These are phyloP conservation scores for Trypanosoma boissoni DNA, from an alignment of 208 protist species.

Conservation along the genomic window DNA sequence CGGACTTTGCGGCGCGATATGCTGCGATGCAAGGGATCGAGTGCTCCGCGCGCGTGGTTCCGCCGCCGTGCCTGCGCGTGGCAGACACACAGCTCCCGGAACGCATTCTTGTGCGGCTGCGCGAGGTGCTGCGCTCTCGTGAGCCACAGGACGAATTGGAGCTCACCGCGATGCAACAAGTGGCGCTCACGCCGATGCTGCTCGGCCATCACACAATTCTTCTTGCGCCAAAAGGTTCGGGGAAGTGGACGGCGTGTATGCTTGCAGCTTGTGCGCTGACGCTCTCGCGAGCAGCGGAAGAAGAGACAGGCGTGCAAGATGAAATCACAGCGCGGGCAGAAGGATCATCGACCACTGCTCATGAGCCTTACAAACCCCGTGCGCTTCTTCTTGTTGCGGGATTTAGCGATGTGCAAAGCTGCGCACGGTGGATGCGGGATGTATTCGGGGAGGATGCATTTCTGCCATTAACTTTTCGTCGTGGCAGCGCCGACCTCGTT, in stretches of 20 bases:
- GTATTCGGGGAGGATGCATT: constrained; percentile 68
- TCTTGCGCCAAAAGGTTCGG: constrained; percentile 45
- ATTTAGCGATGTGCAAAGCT: constrained; percentile 36
- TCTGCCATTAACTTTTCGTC: constrained; percentile 34
- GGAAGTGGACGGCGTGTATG: constrained; percentile 52
- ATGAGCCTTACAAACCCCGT: constrained; percentile 21
- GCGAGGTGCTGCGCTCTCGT: too few species aligned
- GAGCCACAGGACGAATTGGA: too few species aligned
- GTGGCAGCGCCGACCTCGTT: constrained; percentile 25
- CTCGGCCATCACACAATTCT: constrained; percentile 66
- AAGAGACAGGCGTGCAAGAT: constrained; percentile 2
- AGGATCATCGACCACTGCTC: too few species aligned
- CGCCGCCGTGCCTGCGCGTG: constrained; percentile 41
- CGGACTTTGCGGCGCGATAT: constrained; percentile 38
- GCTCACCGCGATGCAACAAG: constrained; percentile 42
- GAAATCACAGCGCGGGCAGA: too few species aligned
- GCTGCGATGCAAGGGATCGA: constrained; percentile 39
- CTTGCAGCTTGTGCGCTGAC: constrained; percentile 30
- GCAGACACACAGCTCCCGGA: constrained; percentile 39
- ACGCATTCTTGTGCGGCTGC: constrained; percentile 12
- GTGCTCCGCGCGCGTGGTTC: constrained; percentile 31
- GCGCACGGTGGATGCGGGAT: constrained; percentile 37
- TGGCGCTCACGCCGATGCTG: constrained; percentile 55
- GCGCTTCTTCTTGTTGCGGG: constrained; percentile 48
- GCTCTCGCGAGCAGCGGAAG: constrained; percentile 9